phyloP scores from a whole-genome alignment of 108 stramenopile species.

The Stephanodiscus triporus region DNA sequence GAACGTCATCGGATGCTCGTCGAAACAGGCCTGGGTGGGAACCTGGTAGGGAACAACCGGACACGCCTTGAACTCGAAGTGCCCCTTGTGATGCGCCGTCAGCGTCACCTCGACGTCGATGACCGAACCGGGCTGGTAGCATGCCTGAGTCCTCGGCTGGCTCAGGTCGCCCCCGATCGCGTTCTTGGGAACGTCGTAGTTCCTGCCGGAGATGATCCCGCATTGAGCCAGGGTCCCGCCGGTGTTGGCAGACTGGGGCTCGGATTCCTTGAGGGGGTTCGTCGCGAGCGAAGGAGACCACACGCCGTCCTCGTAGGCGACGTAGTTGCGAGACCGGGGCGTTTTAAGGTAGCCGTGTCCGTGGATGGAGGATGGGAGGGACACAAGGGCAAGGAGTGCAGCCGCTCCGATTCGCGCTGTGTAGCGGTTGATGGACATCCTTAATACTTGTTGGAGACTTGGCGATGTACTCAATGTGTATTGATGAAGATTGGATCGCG shows the following conservation, averaged over 20 bases:
- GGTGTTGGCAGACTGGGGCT: not conserved
- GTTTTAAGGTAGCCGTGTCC: conserved; percentile 13
- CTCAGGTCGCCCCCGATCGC: not conserved
- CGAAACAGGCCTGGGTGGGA: conserved; percentile 58
- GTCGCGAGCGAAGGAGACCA: not conserved
- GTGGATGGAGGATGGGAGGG: not conserved
- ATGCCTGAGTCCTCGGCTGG: conserved; percentile 14
- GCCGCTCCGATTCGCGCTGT: not conserved
- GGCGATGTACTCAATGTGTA: too few relatives aligned
- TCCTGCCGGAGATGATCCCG: not conserved
- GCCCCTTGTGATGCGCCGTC: conserved; percentile 59
- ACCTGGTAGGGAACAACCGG: conserved; percentile 27
- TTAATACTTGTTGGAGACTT: too few relatives aligned
- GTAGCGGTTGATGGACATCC: too few relatives aligned
- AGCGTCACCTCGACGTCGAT: conserved; percentile 8
- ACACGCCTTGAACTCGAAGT: conserved; percentile 54
- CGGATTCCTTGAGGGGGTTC: not conserved
- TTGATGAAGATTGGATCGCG: too few relatives aligned
- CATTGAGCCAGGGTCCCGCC: not conserved
- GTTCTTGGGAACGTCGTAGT: conserved; percentile 10
- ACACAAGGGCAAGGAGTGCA: not conserved
- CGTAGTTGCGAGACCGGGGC: conserved; percentile 8
- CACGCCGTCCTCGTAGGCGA: conserved; percentile 15
- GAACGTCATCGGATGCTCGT: conserved; percentile 45
- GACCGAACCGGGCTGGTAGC: not conserved